These are phyloP conservation scores for Xylaria flabelliformis DNA, from an alignment of 495 filamentous ascomycete genomes.

Conservation along the genomic window DNA sequence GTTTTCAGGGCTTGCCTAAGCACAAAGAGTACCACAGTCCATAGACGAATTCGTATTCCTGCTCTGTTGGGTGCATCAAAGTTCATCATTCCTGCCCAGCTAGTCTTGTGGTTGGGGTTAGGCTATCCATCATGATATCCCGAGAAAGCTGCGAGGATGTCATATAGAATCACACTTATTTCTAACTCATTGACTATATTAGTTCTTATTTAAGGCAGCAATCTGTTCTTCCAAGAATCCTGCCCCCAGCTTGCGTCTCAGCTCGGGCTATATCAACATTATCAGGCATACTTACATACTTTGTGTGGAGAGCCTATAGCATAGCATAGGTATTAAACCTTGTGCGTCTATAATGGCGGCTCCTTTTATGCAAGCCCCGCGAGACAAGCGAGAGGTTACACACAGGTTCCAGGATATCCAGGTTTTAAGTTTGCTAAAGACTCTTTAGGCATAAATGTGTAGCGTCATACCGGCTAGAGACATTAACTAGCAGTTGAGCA, in stretches of 20 bases:
- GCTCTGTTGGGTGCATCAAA: neutral
- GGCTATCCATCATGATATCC: neutral
- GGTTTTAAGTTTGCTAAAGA: neutral
- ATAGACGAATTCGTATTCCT: neutral
- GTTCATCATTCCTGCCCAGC: neutral
- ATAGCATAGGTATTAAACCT: neutral
- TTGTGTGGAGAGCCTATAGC: neutral
- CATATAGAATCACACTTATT: neutral
- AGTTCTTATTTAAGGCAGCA: neutral
- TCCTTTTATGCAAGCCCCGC: neutral
- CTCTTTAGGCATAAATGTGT: neutral
- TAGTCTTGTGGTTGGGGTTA: neutral
- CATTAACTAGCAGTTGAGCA: neutral
- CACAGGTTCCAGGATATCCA: neutral
- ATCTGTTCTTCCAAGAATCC: no score
- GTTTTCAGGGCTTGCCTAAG: neutral
- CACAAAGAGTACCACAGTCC: neutral
- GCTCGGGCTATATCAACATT: neutral
- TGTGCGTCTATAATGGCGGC: neutral
- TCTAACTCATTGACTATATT: neutral
- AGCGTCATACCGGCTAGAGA: neutral
- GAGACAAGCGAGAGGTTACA: neutral
- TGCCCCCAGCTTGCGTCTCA: neutral
- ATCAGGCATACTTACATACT: neutral
- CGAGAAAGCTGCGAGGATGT: neutral